phyloP scores from a whole-genome alignment of 208 protist genomes.

The Trypanosoma scelopori region DNA sequence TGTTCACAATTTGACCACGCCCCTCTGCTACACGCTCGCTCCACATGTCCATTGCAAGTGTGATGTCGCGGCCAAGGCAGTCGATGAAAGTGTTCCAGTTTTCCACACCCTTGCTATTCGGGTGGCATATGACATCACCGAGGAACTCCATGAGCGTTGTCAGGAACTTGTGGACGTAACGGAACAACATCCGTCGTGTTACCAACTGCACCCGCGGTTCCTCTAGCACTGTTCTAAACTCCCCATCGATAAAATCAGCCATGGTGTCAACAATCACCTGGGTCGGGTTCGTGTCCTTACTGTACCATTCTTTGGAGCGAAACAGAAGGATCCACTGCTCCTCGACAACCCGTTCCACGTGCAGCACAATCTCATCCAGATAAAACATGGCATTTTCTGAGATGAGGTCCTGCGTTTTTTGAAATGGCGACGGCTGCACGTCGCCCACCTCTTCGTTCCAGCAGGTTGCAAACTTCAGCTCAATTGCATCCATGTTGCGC shows the following conservation, averaged over 20 bases:
- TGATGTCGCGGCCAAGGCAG: slow-evolving; percentile 63
- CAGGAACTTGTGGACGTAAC: slow-evolving; percentile 77
- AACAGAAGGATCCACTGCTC: slow-evolving; percentile 76
- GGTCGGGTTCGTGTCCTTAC: slow-evolving; percentile 58
- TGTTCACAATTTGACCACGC: slow-evolving; percentile 54
- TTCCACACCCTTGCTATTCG: slow-evolving; percentile 64
- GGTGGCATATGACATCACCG: slow-evolving; percentile 77
- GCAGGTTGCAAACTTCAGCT: slow-evolving; percentile 80
- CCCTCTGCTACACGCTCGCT: slow-evolving; percentile 29
- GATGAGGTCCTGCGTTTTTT: slow-evolving; percentile 64
- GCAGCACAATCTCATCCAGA: slow-evolving; percentile 79
- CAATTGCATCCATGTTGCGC: slow-evolving; percentile 84
- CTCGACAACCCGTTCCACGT: slow-evolving; percentile 79
- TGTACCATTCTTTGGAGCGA: slow-evolving; percentile 73
- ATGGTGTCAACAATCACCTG: slow-evolving; percentile 82
- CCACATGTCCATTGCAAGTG: slow-evolving; percentile 65
- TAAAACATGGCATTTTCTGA: slow-evolving; percentile 74
- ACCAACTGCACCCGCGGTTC: slow-evolving; percentile 60
- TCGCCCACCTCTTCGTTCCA: slow-evolving; percentile 49
- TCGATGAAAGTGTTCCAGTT: slow-evolving; percentile 73
- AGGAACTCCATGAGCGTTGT: slow-evolving; percentile 75
- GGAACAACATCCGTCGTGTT: slow-evolving; percentile 67
- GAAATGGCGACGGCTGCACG: slow-evolving; percentile 49
- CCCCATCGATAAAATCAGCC: slow-evolving; percentile 83
- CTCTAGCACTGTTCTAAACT: slow-evolving; percentile 74